Base-by-base conservation (phyloP, 1,284 basidiomycete genomes). In the Fomes fomentarius region DNA sequence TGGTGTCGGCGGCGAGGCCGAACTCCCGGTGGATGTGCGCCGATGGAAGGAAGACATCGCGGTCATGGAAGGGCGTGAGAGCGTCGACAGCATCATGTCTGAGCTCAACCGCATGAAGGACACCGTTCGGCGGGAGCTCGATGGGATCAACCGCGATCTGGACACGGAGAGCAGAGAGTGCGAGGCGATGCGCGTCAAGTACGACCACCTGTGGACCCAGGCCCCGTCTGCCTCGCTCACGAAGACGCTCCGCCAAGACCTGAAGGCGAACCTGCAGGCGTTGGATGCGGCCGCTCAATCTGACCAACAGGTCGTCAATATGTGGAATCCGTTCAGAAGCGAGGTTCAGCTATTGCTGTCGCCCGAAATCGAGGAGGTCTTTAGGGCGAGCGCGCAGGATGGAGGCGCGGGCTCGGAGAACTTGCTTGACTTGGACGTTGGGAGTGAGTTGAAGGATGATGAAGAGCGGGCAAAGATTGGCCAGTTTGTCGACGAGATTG, bases 171-270 rank as follows among this genome's bases (percentile, higher is more conserved):
- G 84, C 35, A 76, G 84, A 56, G 92, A 94, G 50, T 95, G 93
- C 69, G 93, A 96, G 72, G 78, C 83, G 44, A 84, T 88, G 82
- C 77, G 93, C 50, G 89, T 96, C 54, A 89, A 91, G 70, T 94
- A 94, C 70, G 90, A 91, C 30, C 91, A 95, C 63, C 71, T 85
- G 35, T 99, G 94, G 88, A 89, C 88, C 8, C 96, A 98, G 71
- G 82, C 84, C n/a, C 96, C 96, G 0, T 89, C 89, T 1, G 86
- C 89, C 0, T 79, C 82, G 0, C 75, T 86, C 57, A 92, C 89
- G 30, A 88, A 90, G 68, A 74, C 80, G 1, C 71, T 92, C 57
- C 81, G 96, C 11, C 83, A 85, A 54, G 94, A 94, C 64, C 74
- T 98, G 49, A 93, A 93, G 66, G 82, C 85, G 12, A 93, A 96